Evolutionary conservation across 352 stramenopile species (phyloP), one percentile per base, ranked within the genome.

Genomic region (Phytophthora quininea): DNA sequence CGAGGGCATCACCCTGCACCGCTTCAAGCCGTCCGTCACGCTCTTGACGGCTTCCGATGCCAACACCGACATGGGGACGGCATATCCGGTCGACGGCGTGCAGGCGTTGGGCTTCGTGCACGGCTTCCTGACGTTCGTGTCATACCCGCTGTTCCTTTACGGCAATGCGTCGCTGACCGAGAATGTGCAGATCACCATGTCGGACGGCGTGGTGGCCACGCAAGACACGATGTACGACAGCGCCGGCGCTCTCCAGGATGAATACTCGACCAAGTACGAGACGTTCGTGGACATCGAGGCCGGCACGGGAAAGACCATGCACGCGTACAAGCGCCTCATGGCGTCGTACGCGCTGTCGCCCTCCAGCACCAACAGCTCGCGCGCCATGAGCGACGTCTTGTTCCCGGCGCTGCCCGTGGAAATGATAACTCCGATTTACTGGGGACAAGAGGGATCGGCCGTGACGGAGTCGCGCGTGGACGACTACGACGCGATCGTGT

Each of bases 261-360:
- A 69, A 46, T 90, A 89, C 75, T 73, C 73, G 27, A 71, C 82
- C 35, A 70, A 67, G 46, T 91, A 90, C 66, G 62, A 73, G 55
- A 91, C 82, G 27, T 80, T 72, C 42, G 43, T 91, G 15, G 82
- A 93, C 69, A 66, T 93, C 1, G 85, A 93, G 60, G 69, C 82
- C 14, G 80, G 76, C n/a, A 89, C 82, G 35, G 84, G 84, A 51
- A 88, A 87, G 74, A 82, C 82, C 35, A 89, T 93, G 84, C 68
- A 67, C 27, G 82, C 82, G 12, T 71, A 59, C 69, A 93, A 93
- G 82, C 82, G 84, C 2, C 64, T 93, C 27, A 73, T 80, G 77
- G 84, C 82, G 24, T 84, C 79, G 40, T 90, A 90, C 67, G 82
- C 82, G 29, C 45, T 91, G 27, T 73, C 77, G 37, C 54, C 71